Base-by-base conservation (phyloP, 371 early-diverging fungal genomes). In the Mucor velutinosus region DNA sequence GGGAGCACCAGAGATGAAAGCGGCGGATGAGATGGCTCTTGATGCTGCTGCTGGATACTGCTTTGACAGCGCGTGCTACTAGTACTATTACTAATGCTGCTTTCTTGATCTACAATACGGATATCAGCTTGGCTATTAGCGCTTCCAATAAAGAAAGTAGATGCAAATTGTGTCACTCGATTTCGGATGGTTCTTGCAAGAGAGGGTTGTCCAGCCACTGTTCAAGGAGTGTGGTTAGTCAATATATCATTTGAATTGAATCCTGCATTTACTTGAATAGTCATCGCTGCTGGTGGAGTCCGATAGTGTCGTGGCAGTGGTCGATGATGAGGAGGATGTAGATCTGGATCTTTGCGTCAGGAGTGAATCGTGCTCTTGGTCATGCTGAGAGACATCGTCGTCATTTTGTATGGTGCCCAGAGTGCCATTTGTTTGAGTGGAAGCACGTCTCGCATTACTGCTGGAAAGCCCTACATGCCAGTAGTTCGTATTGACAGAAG, bases 141-240 rank as follows among this genome's bases (percentile, higher is more conserved):
- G 27, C 8, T 60, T 27, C 60, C 45, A 27, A 23, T 53, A 30
- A 67, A 67, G 23, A 67, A 21, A 4, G 37, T 60, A 7, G 67
- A 37, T 23, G 67, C 62, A 30, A 67, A 67, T 55, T 67, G 61
- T 6, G 60, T 21, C 21, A 67, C 67, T 39, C 67, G 51, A 14
- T 67, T 55, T 32, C 61, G 37, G 27, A 67, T 61, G 15, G 41
- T 37, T 11, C 64, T 55, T 15, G 64, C 53, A 7, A 63, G 29
- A 10, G 64, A 63, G 5, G 55, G 27, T 37, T 63, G 64, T 27
- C 62, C 33, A 1, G 37, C 32, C 17, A 35, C 51, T 51, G 51
- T 5, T 19, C 10, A 11, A 47, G 21, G 21, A 47, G 21, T 1
- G 3, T 47, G n/a, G 21, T 19, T 19, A 47, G n/a, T 10, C 3